Percentiles rank a stretch among this genome's conserved stretches.
phyloP scores from a whole-genome alignment of 192 early-diverging fungal species.

The Coemansia sp. region DNA sequence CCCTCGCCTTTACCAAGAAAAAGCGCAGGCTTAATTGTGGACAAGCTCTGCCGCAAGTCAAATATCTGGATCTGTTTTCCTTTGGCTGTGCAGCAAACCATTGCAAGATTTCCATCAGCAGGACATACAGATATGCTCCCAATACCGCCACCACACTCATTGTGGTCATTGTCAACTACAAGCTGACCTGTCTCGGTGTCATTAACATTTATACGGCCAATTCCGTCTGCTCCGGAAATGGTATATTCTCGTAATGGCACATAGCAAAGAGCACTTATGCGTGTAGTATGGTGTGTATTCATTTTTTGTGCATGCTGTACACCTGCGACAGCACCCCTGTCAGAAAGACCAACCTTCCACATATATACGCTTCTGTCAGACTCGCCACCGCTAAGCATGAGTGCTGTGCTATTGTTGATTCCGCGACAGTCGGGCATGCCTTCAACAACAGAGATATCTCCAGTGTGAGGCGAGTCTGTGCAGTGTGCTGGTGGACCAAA shows the following conservation, averaged over 20 bases:
- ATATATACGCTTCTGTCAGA: slow-evolving; percentile 15
- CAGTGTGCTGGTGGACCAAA: slow-evolving; percentile 10
- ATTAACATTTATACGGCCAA: slow-evolving; percentile 25
- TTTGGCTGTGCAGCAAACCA: slow-evolving; percentile 20
- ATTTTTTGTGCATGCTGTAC: slow-evolving; percentile 2
- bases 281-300: slow-evolving; percentile 18
- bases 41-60: slow-evolving; percentile 19
- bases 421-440: slow-evolving; percentile 13
- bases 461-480: slow-evolving; percentile 12
- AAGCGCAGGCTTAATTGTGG: slow-evolving; percentile 13
- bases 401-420: neutral
- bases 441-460: slow-evolving; percentile 16
- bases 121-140: slow-evolving; percentile 25
- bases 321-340: neutral
- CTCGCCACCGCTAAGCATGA: slow-evolving; percentile 30
- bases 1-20: slow-evolving; percentile 12
- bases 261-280: slow-evolving; percentile 31
- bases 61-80: slow-evolving; percentile 25
- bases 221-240: slow-evolving; percentile 26
- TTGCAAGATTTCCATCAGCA: slow-evolving; percentile 18
- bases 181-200: slow-evolving; percentile 21
- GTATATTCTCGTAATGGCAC: slow-evolving; percentile 12
- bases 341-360: slow-evolving; percentile 12
- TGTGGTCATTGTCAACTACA: slow-evolving; percentile 4
- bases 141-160: neutral